Evolutionary conservation across 352 stramenopile species (phyloP), one percentile per base, ranked within the genome.

Genomic region (Globisporangium ultimum): DNA sequence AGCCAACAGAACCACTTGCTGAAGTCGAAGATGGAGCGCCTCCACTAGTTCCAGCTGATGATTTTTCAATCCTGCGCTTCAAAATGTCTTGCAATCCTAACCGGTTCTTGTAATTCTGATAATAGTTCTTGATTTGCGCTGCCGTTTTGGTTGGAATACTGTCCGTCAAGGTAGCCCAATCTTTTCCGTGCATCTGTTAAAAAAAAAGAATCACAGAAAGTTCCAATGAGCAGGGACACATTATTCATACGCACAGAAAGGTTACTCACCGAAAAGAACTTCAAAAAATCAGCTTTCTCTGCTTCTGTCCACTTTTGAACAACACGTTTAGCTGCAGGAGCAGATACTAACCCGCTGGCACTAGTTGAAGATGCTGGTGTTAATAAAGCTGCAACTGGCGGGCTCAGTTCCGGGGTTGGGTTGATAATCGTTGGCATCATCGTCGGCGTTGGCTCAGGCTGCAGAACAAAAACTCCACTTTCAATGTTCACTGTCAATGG

Each of bases 71-170:
- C 8, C 87, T 70, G 49, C 87, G 81, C 67, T 91, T 93, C 38
- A 95, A 53, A 43, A 94, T 91, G 56, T 95, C 87, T 64, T 96
- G 87, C 17, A 97, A 55, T 21, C 91, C 91, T 13, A 96, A 70
- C 5, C 87, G 71, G 45, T 96, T 95, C 78, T 97, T 97, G 72
- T 97, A 97, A 58, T 97, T 97, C 64, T 97, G 89, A 58, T 96
- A 97, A 67, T 96, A 97, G 46, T 96, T 97, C 62, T 97, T 97
- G 64, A 97, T 95, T 61, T 96, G 88, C 3, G 84, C 85, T 17
- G 86, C 78, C 0, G 89, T 96, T 63, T 97, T 97, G 24, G 84
- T 92, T 14, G 87, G 88, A 50, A 97, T 96, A 48, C 75, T 92
- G 40, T 93, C 77, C 2, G 87, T 93, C 8, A 97, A 74, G 34